A percentile compares a stretch with the other conserved stretches of the same genome.
These are phyloP conservation scores for Besnoitia besnoiti DNA, from an alignment of 169 alveolate species.

Conservation along the genomic window DNA sequence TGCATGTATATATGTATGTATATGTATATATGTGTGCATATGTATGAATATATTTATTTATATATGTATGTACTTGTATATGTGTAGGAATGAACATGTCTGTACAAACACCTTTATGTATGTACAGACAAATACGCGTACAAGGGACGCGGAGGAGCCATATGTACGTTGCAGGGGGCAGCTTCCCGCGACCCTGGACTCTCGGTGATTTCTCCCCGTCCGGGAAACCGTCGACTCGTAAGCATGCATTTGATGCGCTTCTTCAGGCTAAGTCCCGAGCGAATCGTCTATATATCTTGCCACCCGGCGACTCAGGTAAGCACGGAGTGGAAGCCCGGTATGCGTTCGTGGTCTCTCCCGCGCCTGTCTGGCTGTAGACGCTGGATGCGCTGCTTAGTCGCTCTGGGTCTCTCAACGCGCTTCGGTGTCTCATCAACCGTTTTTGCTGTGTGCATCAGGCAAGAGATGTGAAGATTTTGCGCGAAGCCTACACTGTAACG, in stretches of 20 bases:
- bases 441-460: neutral
- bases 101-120: too few species aligned
- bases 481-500: neutral
- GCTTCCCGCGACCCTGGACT: neutral
- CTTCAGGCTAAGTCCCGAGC: neutral
- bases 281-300: slow-evolving; percentile 29
- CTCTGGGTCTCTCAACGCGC: too few species aligned
- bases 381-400: too few species aligned
- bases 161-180: neutral
- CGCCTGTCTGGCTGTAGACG: too few species aligned
- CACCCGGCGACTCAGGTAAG: slow-evolving; percentile 45
- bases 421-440: neutral
- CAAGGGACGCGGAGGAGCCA: neutral
- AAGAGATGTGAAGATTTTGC: neutral
- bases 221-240: neutral
- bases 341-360: too few species aligned
- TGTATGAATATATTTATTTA: neutral
- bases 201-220: neutral
- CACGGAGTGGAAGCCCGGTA: too few species aligned
- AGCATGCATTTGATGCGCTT: neutral
- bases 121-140: too few species aligned
- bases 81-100: too few species aligned
- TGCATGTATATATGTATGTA: too few species aligned
- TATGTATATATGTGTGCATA: too few species aligned
- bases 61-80: too few species aligned